Percentiles rank a stretch among this genome's conserved stretches.
Evolutionary conservation across 805 yeast species (phyloP).

Genomic region (Barnettozyma botsteinii): DNA sequence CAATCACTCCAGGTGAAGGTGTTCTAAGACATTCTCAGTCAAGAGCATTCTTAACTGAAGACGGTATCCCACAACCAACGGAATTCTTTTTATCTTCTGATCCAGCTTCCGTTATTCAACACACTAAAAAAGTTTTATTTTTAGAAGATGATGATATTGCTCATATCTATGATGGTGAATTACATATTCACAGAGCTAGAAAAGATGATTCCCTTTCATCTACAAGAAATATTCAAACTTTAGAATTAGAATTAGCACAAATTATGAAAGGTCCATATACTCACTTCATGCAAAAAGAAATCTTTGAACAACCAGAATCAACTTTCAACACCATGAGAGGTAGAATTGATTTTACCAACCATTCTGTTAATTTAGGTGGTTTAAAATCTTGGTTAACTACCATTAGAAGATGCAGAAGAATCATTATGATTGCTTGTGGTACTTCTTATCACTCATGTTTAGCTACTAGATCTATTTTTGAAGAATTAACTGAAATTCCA

Average conservation of each 20-base stretch:
- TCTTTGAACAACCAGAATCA: conserved; percentile 97
- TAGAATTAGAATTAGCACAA: conserved; percentile 94
- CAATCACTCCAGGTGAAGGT: conserved; percentile 50
- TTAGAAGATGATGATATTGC: conserved; percentile 98
- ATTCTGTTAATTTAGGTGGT: conserved; percentile 81
- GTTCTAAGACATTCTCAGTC: conserved; percentile 84
- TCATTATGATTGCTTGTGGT: conserved; percentile 99
- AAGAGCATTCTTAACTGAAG: conserved; percentile 93
- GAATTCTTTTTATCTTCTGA: conserved; percentile 96
- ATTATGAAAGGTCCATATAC: conserved; percentile 96
- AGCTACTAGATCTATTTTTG: conserved; percentile 94
- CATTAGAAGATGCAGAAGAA: conserved; percentile 89
- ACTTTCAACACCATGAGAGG: conserved; percentile 99
- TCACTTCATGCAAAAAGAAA: conserved; percentile 98
- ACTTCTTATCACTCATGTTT: conserved; percentile 97
- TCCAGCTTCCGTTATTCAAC: conserved; percentile 93
- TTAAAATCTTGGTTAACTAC: conserved; percentile 77
- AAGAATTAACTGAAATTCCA: conserved; percentile 93
- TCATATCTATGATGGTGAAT: conserved; percentile 95
- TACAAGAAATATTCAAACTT: conserved; percentile 90
- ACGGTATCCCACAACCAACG: conserved; percentile 86
- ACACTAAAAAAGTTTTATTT: conserved; percentile 93
- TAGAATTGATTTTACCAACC: conserved; percentile 85
- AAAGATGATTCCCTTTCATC: conserved; percentile 85
- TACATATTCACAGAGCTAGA: conserved; percentile 95